Conservation (phyloP, 1,284 basidiomycete genomes). For the Filobasidium uniguttulatum region DNA sequence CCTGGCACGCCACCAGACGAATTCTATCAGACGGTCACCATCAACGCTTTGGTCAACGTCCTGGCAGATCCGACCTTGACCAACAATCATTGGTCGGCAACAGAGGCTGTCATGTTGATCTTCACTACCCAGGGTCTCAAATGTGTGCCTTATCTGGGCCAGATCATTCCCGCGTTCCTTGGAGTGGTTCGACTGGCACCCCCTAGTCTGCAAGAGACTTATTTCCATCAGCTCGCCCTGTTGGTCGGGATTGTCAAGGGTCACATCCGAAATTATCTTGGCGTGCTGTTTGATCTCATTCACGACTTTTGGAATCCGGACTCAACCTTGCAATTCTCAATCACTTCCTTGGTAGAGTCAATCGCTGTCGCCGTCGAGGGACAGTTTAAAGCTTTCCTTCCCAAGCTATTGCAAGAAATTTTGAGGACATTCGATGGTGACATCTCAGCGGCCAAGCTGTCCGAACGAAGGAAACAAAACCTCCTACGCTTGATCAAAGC, state of each 20-base stretch:
- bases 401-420: conserved; percentile 76
- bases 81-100: conserved; percentile 79
- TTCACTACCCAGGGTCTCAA: conserved; percentile 97
- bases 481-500: conserved; percentile 64
- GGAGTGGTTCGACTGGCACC: conserved; percentile 67
- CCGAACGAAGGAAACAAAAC: conserved; percentile 75
- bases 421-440: conserved; percentile 81
- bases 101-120: conserved; percentile 98
- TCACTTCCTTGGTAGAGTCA: conserved; percentile 86
- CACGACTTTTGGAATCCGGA: conserved; percentile 78
- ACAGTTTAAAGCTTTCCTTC: conserved; percentile 96
- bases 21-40: conserved; percentile 94
- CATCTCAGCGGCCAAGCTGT: conserved; percentile 37
- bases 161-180: conserved; percentile 96
- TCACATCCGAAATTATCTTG: conserved; percentile 84
- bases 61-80: conserved; percentile 76
- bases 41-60: conserved; percentile 75
- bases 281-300: conserved; percentile 66
- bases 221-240: conserved; percentile 91
- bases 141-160: conserved; percentile 88
- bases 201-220: conserved; percentile 77
- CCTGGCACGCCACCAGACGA: conserved; percentile 63
- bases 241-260: conserved; percentile 95
- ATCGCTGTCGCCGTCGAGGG: conserved; percentile 91
- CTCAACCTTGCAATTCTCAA: conserved; percentile 70